Evolutionary conservation across 352 stramenopile species (phyloP), one percentile per base, ranked within the genome.

Genomic region (Peronospora destructor): DNA sequence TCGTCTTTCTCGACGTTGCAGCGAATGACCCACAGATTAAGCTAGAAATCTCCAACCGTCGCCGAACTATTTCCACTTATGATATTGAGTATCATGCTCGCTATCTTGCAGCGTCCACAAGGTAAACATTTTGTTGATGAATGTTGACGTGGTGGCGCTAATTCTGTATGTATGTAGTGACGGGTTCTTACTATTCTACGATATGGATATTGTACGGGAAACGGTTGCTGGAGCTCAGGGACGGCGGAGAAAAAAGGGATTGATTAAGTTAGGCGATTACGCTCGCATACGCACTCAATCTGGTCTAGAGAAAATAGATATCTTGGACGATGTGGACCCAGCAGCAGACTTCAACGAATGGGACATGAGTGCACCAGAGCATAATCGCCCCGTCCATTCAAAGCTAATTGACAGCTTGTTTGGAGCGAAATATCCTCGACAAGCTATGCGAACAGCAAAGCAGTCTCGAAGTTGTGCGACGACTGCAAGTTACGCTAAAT

Each of bases 361-460:
- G 19, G 21, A 56, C 12, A 25, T 41, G 23, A 39, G 28, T 45
- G 9, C 25, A 33, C 21, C 36, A 44, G 54, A 65, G 1, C 41
- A 57, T 26, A 62, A 38, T 25, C 68, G 56, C 0, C 76, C 76
- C 51, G 66, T 84, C 10, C 50, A 65, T 26, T 91, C 76, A 3
- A 87, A 87, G 36, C 49, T 88, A 0, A 88, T 91, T 53, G 66
- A 87, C 23, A 73, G 61, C 11, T 84, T 88, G 35, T 91, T 91
- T 49, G 75, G 79, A 29, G 60, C 53, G 25, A 69, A 65, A 16
- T 44, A 62, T 2, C 30, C 56, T n/a, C 46, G 57, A 49, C 57
- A 53, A 7, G 17, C 13, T 33, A 25, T 11, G 23, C 4, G 42
- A 50, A 11, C 35, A 43, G 19, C 19, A 52, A 68, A 47, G 35